phyloP scores from a whole-genome alignment of 306 rosid species.

The Trifolium dubium region DNA sequence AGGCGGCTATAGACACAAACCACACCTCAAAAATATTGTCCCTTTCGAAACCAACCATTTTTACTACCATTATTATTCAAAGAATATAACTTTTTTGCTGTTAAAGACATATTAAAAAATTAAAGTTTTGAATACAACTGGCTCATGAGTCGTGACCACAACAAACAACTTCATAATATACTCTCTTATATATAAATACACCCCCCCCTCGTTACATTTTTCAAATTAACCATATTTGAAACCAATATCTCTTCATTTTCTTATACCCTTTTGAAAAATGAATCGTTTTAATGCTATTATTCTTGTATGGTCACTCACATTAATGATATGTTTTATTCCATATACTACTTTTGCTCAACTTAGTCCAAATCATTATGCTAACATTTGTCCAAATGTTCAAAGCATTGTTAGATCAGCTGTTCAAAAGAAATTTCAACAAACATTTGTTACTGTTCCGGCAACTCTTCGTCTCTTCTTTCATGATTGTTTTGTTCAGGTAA shows the following conservation, averaged over 20 bases:
- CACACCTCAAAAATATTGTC: conserved; percentile 6
- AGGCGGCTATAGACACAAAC: conserved; percentile 37
- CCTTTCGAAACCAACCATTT: conserved; percentile 39
- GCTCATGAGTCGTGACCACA: conserved; percentile 41
- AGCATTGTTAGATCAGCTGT: conserved; percentile 64
- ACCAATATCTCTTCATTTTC: conserved; percentile 1
- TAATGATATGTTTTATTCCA: conserved; percentile 45
- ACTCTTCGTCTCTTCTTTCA: conserved; percentile 94
- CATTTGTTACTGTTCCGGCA: conserved; percentile 82
- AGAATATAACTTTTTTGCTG: conserved; percentile 28
- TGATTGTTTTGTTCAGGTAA: conserved; percentile 86
- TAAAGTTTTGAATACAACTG: conserved; percentile 43
- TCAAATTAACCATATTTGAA: conserved; percentile 13
- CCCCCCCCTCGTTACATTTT: conserved; percentile 31
- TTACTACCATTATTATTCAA: conserved; percentile 12
- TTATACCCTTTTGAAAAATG: conserved; percentile 47
- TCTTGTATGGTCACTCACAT: conserved; percentile 49
- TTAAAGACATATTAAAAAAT: conserved; percentile 23
- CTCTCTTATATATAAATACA: conserved; percentile 29
- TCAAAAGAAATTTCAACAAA: conserved; percentile 59
- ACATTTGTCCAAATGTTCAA: conserved; percentile 77
- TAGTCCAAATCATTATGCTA: conserved; percentile 66
- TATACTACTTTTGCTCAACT: conserved; percentile 59
- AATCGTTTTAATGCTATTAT: conserved; percentile 41
- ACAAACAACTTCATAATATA: background rate